Evolutionary conservation across 768 basidiomycete genomes (phyloP), one percentile per base, ranked within the genome.

Genomic region (Suillus fuscotomentosus): DNA sequence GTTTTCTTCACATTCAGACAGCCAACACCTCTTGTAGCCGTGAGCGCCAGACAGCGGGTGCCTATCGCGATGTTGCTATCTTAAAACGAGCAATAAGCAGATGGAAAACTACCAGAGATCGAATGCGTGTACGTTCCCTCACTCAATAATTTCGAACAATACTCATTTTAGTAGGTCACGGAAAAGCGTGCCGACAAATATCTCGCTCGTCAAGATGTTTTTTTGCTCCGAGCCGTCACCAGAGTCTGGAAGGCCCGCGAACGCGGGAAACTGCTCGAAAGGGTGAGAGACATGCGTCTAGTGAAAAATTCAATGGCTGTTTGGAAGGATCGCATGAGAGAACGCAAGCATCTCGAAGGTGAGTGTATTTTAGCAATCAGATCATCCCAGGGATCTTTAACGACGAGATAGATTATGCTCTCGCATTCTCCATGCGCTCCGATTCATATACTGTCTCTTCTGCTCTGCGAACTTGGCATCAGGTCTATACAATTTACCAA

Each of bases 191-290:
- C 86, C 13, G 74, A 78, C 63, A 89, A 85, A 63, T 83, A 88
- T 69, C 62, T 85, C 14, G 77, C 78, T 54, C 80, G 86, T 51
- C 87, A 86, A 70, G 85, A 91, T 62, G 79, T 79, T 61, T 77
- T 87, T 15, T 79, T 90, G 24, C 64, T 90, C 38, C 82, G 83
- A 53, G 89, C 86, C 36, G 77, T 88, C 54, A 75, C 81, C 69
- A 80, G 86, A 55, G 83, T 90, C 4, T 89, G 90, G 89, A 88
- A 83, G 68, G 87, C 90, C 24, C 84, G 83, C 45, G 88, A 89
- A 69, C 83, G 87, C 10, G 88, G 87, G 38, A 78, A 75, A 59
- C 78, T 87, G 36, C 78, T 91, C 13, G 84, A 84, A 63, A 81
- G 83, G 54, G 84, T 87, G 42, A 82, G 79, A 60, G 73, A 76